phyloP scores from a whole-genome alignment of 352 stramenopile genomes.

The Globisporangium megalacanthum region DNA sequence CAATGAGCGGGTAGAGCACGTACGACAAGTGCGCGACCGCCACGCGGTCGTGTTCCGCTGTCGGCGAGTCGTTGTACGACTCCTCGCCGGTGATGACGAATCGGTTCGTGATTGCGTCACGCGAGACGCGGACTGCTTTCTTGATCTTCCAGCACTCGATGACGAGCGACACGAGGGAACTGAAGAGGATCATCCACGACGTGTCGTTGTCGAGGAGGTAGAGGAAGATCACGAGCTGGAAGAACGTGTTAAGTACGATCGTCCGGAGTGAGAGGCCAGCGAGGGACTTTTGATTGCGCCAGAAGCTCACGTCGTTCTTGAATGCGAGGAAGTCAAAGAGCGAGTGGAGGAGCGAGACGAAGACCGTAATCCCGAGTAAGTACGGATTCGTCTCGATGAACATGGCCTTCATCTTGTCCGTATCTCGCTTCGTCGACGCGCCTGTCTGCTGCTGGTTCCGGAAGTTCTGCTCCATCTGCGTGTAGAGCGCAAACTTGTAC shows the following conservation, averaged over 20 bases:
- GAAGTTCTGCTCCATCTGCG: conserved; percentile 91
- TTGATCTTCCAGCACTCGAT: conserved; percentile 94
- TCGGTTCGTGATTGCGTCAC: conserved; percentile 69
- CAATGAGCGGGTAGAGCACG: conserved; percentile 85
- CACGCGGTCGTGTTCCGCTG: conserved; percentile 79
- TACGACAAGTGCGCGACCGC: conserved; percentile 80
- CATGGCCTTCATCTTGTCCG: conserved; percentile 93
- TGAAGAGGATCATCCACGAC: conserved; percentile 93
- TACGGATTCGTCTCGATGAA: conserved; percentile 98
- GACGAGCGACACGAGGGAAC: conserved; percentile 66
- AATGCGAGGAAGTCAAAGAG: conserved; percentile 99
- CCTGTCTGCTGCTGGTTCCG: conserved; percentile 90
- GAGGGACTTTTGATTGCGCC: conserved; percentile 96
- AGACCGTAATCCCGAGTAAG: conserved; percentile 92
- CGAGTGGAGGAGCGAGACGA: conserved; percentile 95
- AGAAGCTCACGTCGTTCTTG: conserved; percentile 99
- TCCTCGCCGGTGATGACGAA: conserved; percentile 76
- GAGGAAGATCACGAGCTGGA: conserved; percentile 96
- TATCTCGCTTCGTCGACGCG: conserved; percentile 84
- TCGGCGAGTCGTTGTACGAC: conserved; percentile 79
- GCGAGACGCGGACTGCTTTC: conserved; percentile 85
- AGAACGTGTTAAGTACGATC: conserved; percentile 95
- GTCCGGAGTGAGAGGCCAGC: conserved; percentile 92
- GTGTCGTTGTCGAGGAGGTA: conserved; percentile 98
- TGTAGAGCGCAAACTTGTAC: conserved; percentile 93